phyloP scores from a whole-genome alignment of 1,284 basidiomycete genomes.

The Leucoagaricus sp. region DNA sequence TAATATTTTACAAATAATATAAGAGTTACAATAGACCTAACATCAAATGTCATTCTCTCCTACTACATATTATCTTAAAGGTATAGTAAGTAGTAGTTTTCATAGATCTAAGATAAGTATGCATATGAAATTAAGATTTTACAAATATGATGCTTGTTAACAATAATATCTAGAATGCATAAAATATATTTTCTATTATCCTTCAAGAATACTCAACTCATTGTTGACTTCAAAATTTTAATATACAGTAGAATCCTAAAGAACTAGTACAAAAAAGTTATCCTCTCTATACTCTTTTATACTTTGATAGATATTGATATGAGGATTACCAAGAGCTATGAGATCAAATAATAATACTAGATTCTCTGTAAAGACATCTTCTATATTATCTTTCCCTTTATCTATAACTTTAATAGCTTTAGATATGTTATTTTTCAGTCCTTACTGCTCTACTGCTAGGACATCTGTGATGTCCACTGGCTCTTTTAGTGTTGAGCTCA shows the following conservation, averaged over 20 bases:
- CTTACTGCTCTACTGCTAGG: too few relatives aligned
- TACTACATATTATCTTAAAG: conserved; percentile 37
- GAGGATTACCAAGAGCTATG: background rate
- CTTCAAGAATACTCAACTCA: conserved; percentile 25
- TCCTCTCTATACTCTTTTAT: conserved; percentile 22
- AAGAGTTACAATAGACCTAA: conserved; percentile 28
- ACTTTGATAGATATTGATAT: conserved; percentile 10
- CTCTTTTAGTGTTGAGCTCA: too few relatives aligned
- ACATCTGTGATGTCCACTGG: too few relatives aligned
- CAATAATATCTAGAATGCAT: conserved; percentile 35
- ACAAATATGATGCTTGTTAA: conserved; percentile 20
- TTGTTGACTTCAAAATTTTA: conserved; percentile 26
- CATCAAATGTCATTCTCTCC: conserved; percentile 28
- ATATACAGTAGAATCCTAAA: conserved; percentile 21
- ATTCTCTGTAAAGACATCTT: background rate
- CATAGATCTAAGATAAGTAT: conserved; percentile 32
- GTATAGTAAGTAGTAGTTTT: conserved; percentile 33
- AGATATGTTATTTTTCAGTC: too few relatives aligned
- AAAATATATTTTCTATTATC: conserved; percentile 20
- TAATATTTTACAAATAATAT: conserved; percentile 27
- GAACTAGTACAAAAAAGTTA: conserved; percentile 22
- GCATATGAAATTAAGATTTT: conserved; percentile 34
- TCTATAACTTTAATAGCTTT: too few relatives aligned
- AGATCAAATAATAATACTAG: background rate
- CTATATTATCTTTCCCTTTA: too few relatives aligned